Percentiles rank a stretch among this genome's conserved stretches.
Conservation (phyloP, 371 early-diverging fungal genomes). For the Capillidium rhysosporum region DNA sequence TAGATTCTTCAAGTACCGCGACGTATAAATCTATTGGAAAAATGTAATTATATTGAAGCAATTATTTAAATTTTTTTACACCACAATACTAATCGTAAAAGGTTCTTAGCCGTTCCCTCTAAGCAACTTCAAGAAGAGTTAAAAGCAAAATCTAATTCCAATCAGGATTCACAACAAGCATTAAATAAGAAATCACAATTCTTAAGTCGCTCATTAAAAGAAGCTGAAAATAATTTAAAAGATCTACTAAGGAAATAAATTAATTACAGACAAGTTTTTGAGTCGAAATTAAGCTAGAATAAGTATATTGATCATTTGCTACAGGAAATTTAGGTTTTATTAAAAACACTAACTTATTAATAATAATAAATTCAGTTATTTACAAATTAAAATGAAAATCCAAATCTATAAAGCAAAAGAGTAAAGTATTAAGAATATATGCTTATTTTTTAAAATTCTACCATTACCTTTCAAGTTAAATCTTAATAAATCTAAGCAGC, state of each 20-base stretch:
- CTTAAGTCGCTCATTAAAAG: neutral
- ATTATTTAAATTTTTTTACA: neutral
- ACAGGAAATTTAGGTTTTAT: too few relatives aligned
- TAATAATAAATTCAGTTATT: too few relatives aligned
- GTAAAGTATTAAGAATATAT: too few relatives aligned
- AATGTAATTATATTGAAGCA: neutral
- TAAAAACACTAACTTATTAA: too few relatives aligned
- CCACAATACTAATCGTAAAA: neutral
- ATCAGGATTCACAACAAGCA: neutral
- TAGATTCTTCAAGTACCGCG: neutral
- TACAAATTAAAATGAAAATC: too few relatives aligned
- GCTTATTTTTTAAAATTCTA: too few relatives aligned
- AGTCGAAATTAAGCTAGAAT: too few relatives aligned
- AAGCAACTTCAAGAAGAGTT: neutral
- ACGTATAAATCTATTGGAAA: slow-evolving; percentile 3
- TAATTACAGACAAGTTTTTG: too few relatives aligned
- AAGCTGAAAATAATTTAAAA: neutral
- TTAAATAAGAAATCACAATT: neutral
- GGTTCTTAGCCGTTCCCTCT: neutral
- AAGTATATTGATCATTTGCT: too few relatives aligned
- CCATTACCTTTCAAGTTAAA: too few relatives aligned
- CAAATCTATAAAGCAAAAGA: too few relatives aligned
- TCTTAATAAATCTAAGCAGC: too few relatives aligned
- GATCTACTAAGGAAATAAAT: neutral
- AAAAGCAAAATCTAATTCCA: neutral